Evolutionary conservation across 352 stramenopile species (phyloP).

Genomic region (Thraustochytrium sp.): DNA sequence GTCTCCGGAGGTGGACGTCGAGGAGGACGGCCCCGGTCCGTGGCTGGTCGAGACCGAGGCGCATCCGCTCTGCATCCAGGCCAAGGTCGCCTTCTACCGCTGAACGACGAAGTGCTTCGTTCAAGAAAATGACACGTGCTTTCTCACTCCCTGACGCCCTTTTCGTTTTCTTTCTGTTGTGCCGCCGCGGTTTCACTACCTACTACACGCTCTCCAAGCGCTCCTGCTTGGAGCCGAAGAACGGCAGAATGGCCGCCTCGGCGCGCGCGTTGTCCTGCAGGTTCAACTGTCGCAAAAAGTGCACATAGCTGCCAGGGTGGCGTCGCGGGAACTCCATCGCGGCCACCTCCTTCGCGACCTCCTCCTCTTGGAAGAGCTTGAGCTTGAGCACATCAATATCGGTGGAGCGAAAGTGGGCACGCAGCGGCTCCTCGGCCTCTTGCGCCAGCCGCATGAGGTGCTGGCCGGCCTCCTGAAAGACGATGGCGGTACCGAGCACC

Average conservation of each 20-base stretch:
- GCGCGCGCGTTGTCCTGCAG: background rate
- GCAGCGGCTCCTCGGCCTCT: background rate
- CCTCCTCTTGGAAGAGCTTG: background rate
- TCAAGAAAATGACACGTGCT: too few species aligned
- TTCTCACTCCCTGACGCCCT: too few species aligned
- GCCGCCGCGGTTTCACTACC: too few species aligned
- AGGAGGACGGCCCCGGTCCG: background rate
- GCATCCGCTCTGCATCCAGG: background rate
- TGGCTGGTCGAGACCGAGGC: constrained; percentile 11
- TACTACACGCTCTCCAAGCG: too few species aligned
- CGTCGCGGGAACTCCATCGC: background rate
- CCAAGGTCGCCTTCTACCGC: constrained; percentile 22
- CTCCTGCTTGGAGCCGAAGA: too few species aligned
- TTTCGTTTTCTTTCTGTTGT: too few species aligned
- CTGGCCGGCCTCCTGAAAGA: background rate
- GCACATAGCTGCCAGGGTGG: background rate
- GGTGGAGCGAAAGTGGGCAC: background rate
- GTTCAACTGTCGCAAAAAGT: background rate
- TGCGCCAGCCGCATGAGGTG: background rate
- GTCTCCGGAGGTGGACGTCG: background rate
- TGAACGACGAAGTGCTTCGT: too few species aligned
- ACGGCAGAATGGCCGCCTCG: background rate
- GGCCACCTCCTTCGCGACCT: background rate
- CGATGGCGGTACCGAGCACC: background rate
- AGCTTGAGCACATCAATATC: background rate